Evolutionary conservation across 768 basidiomycete species (phyloP), one percentile per base, ranked within the genome.

Genomic region (Macrolepiota fuliginosa): DNA sequence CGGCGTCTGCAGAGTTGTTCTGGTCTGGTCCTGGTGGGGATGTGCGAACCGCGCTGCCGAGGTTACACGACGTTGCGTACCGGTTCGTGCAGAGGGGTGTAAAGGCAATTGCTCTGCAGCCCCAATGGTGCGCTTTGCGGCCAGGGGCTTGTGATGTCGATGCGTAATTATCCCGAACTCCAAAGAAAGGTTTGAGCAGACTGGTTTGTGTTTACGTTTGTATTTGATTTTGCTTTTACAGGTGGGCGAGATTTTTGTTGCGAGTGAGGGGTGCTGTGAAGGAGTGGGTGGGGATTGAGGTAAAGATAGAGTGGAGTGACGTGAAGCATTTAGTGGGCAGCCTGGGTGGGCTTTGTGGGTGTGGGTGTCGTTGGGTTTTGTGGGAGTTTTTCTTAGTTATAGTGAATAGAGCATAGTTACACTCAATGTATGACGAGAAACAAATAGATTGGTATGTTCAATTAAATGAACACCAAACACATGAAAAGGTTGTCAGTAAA

Each of bases 71-170:
- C 61, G 54, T 89, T 46, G 73, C 79, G 0, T 88, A 82, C 71
- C 78, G 89, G 24, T 80, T 88, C 71, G 77, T 80, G 9, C 79
- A 84, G 68, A 74, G 87, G 22, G 89, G 89, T 5, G 74, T 91
- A 4, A 70, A 74, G 7, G 85, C 88, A 4, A 83, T 83, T 56
- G 71, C 83, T 1, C 74, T 91, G 4, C 89, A 90, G 71, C 90
- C 90, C 0, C 70, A 83, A 53, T 91, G 86, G 85, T 91, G 89
- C 74, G 89, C 86, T 4, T 67, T 90, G 36, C 74, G 87, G 13
- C 64, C 61, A 45, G 47, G 49, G 25, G 36, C 54, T 42, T 65
- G 64, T 39, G 57, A 57, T 57, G 22, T 29, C 15, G 56, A 46
- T 55, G 59, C 64, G 55, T 65, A n/a, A 61, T 62, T 60, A 12